phyloP scores from a whole-genome alignment of 768 basidiomycete genomes.

The Mycena vitilis region DNA sequence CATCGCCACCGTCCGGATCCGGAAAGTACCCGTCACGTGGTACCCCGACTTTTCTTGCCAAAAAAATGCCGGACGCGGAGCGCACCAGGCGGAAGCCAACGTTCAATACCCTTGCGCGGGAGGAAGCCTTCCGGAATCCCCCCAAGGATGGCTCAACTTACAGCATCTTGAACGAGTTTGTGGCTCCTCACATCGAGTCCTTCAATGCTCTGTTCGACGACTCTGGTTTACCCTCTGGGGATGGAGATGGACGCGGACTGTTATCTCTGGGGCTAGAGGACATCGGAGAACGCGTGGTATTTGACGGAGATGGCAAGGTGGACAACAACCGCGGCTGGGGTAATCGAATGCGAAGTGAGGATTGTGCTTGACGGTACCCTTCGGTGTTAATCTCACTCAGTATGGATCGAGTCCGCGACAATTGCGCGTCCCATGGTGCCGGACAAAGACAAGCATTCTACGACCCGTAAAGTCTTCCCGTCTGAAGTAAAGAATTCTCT shows the following conservation, averaged over 20 bases:
- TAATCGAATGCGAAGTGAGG: conserved; percentile 87
- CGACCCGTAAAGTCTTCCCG: conserved; percentile 86
- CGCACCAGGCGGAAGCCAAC: conserved; percentile 59
- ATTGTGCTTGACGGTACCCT: conserved; percentile 6
- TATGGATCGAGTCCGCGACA: conserved; percentile 89
- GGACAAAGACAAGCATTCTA: conserved; percentile 81
- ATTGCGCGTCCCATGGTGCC: conserved; percentile 89
- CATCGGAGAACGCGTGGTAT: conserved; percentile 92
- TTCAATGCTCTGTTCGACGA: conserved; percentile 98
- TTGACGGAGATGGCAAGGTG: conserved; percentile 75
- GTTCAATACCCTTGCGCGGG: conserved; percentile 86
- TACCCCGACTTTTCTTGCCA: conserved; percentile 28
- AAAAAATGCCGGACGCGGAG: conserved; percentile 66
- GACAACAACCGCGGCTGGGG: conserved; percentile 74
- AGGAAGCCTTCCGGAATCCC: conserved; percentile 82
- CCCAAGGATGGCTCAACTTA: conserved; percentile 74
- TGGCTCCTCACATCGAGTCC: conserved; percentile 92
- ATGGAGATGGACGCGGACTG: conserved; percentile 83
- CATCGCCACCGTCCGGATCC: conserved; percentile 1
- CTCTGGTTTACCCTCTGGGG: conserved; percentile 78
- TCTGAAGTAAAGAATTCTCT: conserved; percentile 71
- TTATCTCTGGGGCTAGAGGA: conserved; percentile 83
- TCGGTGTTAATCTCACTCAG: conserved; percentile 56
- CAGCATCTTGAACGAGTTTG: conserved; percentile 91
- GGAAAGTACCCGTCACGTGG: background rate